phyloP scores from a whole-genome alignment of 176 grass and related monocot genomes.

The Calamus simplicifolius region DNA sequence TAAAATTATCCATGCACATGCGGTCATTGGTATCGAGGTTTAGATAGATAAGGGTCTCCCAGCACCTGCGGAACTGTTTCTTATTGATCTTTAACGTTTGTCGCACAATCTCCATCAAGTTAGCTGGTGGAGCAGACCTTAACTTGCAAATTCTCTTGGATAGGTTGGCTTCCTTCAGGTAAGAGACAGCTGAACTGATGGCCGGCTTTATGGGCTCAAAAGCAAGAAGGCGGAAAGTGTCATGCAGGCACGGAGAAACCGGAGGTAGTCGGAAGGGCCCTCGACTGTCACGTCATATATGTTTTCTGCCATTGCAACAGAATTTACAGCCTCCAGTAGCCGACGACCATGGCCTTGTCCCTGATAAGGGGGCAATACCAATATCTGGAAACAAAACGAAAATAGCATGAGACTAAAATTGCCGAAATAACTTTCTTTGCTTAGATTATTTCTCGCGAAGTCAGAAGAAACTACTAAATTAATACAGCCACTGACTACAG shows the following conservation, averaged over 20 bases:
- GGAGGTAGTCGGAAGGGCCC: conserved; percentile 88
- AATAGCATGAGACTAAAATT: neutral
- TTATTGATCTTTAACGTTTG: conserved; percentile 79
- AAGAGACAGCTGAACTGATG: conserved; percentile 29
- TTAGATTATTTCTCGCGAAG: neutral
- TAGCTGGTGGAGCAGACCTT: conserved; percentile 35
- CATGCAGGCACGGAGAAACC: conserved; percentile 64
- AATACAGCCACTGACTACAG: too few species aligned
- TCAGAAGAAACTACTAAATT: too few species aligned
- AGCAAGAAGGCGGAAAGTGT: conserved; percentile 52
- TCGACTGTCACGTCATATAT: conserved; percentile 73
- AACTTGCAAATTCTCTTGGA: conserved; percentile 43
- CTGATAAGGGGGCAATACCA: conserved; percentile 86
- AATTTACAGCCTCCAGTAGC: conserved; percentile 81
- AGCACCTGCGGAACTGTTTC: conserved; percentile 74
- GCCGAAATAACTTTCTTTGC: neutral
- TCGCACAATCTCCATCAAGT: conserved; percentile 36
- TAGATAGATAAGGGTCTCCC: conserved; percentile 79
- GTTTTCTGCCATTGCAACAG: conserved; percentile 58
- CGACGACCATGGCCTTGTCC: conserved; percentile 58
- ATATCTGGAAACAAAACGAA: conserved; percentile 51
- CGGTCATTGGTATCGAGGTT: conserved; percentile 41
- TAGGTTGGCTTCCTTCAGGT: conserved; percentile 57
- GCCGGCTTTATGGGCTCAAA: conserved; percentile 54
- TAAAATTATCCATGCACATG: conserved; percentile 69